Base-by-base conservation (phyloP, 192 early-diverging fungal genomes). In the Coemansia sp. region DNA sequence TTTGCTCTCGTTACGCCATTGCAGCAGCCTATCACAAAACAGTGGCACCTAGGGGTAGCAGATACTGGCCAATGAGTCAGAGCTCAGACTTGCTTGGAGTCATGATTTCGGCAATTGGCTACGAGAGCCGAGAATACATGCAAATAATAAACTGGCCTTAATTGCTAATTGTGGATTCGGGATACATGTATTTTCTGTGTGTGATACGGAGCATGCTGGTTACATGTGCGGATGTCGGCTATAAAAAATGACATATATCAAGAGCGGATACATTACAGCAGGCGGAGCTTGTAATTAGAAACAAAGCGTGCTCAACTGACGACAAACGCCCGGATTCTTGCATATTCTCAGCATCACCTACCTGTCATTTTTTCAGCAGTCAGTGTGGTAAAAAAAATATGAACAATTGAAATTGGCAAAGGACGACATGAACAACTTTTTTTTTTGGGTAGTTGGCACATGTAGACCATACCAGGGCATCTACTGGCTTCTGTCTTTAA, bases 101-200 rank as follows among this genome's bases (percentile, higher is more conserved):
- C 8, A 45, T 3, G 5, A 3, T 11, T 14, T 14, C 5, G 28
- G 7, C 6, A 25, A 55, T 55, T 55, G 22, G 52, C 52, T 55
- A 5, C 22, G n/a, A 55, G 30, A 55, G 30, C 22, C 52, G 52
- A 30, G 52, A 31, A 31, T 3, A 55, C 1, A 55, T 55, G 22
- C 10, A 25, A 55, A 1, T 55, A 55, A 55, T 55, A 45, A 45
- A 45, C 42, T 45, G 10, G 12, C 52, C n/a, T 55, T 55, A 55
- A 55, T 55, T 55, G 52, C 52, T 30, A 18, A 55, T 55, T 55
- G 52, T 55, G 17, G 20, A 55, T 55, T 55, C 52, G 52, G 52
- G 28, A 55, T 55, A 55, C 25, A 55, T 31, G 28, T 55, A 55
- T 31, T 45, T 55, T 25, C 28, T 55, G 30, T 6, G 7, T 55